Conservation (phyloP, 495 filamentous ascomycete genomes). For the Penicillium arizonense region DNA sequence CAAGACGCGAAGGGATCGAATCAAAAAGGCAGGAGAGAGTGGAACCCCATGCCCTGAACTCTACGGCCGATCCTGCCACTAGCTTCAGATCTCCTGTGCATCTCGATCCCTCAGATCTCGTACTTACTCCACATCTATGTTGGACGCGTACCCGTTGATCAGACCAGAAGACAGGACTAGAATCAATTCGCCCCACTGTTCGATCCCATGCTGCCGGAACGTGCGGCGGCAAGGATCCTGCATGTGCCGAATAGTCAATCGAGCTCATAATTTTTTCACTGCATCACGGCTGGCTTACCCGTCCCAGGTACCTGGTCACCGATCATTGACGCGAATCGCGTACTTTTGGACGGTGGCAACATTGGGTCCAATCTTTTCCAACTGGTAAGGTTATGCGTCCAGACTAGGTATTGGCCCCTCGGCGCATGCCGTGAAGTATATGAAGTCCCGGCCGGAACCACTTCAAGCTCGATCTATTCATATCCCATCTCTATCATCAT, state of each 20-base stretch:
- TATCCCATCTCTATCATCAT: neutral
- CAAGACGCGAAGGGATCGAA: constrained; percentile 9
- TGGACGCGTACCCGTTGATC: constrained; percentile 8
- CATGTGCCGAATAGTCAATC: constrained; percentile 10
- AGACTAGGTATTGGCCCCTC: constrained; percentile 5
- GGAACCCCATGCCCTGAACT: constrained; percentile 8
- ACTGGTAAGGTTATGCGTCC: constrained; percentile 9
- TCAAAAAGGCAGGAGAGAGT: constrained; percentile 8
- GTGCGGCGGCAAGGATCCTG: constrained; percentile 28
- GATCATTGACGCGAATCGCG: constrained; percentile 14
- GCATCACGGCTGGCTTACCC: constrained; percentile 12
- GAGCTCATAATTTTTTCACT: constrained; percentile 12
- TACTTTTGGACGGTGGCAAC: constrained; percentile 26
- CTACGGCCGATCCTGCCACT: constrained; percentile 17
- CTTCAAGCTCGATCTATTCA: constrained; percentile 3
- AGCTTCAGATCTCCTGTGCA: constrained; percentile 23
- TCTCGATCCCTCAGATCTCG: constrained; percentile 23
- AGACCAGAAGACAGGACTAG: neutral
- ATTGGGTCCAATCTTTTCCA: constrained; percentile 2
- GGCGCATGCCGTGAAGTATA: constrained; percentile 18
- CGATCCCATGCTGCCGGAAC: constrained; percentile 15
- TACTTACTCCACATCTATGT: neutral
- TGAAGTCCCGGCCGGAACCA: constrained; percentile 13
- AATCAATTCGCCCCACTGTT: constrained; percentile 9
- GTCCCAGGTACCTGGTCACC: constrained; percentile 17